Percentiles rank a stretch among this genome's conserved stretches.
These are phyloP conservation scores for Neurospora intermedia DNA, from an alignment of 495 filamentous ascomycete genomes.

Conservation along the genomic window DNA sequence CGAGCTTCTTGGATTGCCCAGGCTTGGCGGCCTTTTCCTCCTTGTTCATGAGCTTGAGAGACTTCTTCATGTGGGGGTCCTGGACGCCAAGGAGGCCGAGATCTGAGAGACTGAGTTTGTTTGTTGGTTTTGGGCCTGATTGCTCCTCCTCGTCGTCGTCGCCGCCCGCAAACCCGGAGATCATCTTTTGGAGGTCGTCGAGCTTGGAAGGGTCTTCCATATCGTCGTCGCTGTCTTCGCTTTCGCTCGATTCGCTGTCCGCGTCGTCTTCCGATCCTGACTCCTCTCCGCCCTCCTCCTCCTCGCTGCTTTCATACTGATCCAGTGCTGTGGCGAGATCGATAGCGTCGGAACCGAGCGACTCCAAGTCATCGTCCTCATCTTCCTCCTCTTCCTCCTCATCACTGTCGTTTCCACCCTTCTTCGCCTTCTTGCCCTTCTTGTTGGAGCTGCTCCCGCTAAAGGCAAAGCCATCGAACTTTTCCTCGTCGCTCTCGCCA, in stretches of 20 bases:
- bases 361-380: constrained; percentile 41
- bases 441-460: constrained; percentile 52
- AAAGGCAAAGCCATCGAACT: constrained; percentile 67
- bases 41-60: constrained; percentile 57
- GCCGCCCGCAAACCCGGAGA: constrained; percentile 51
- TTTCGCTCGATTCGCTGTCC: constrained; percentile 39
- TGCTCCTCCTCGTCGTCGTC: constrained; percentile 22
- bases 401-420: constrained; percentile 33
- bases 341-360: constrained; percentile 72
- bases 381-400: constrained; percentile 50
- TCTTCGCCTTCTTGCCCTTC: constrained; percentile 22
- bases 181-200: constrained; percentile 55
- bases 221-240: constrained; percentile 48
- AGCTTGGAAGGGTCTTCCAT: constrained; percentile 49
- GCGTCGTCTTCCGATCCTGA: constrained; percentile 33
- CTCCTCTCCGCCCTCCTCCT: constrained; percentile 23
- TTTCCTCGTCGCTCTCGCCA: constrained; percentile 78
- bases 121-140: constrained; percentile 33
- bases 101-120: constrained; percentile 73
- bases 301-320: constrained; percentile 45
- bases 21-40: constrained; percentile 39
- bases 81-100: constrained; percentile 59
- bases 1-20: constrained; percentile 60
- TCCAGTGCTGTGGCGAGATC: constrained; percentile 77
- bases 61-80: constrained; percentile 67